These are phyloP conservation scores for Botryotinia narcissicola DNA, from an alignment of 2,329 filamentous ascomycete genomes.

Conservation along the genomic window DNA sequence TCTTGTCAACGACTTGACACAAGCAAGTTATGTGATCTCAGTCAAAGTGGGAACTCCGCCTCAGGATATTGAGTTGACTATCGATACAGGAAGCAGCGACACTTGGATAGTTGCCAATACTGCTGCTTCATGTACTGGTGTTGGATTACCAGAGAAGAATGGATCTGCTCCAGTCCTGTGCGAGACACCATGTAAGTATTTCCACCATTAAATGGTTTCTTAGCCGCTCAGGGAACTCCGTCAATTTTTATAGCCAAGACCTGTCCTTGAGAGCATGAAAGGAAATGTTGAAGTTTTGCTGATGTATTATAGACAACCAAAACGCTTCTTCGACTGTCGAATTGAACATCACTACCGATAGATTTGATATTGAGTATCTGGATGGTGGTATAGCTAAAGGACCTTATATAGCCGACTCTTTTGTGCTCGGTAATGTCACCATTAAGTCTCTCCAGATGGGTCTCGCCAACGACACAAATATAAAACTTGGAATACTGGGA, in stretches of 20 bases:
- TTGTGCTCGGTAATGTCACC: conserved; percentile 45
- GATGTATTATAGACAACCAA: neutral
- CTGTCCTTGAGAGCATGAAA: too few relatives aligned
- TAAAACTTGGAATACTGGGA: conserved; percentile 55
- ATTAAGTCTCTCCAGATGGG: conserved; percentile 54
- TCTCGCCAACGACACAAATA: conserved; percentile 48
- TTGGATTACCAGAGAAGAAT: conserved; percentile 30
- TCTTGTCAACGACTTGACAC: conserved; percentile 51
- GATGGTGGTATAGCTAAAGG: conserved; percentile 51
- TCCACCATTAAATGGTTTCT: neutral
- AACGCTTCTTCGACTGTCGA: neutral
- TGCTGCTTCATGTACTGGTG: conserved; percentile 30
- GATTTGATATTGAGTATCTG: conserved; percentile 58
- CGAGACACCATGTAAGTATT: conserved; percentile 46
- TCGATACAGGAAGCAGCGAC: conserved; percentile 63
- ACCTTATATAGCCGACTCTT: conserved; percentile 47
- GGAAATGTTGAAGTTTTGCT: neutral
- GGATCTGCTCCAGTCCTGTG: conserved; percentile 19
- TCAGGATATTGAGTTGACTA: conserved; percentile 52
- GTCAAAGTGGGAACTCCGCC: conserved; percentile 56
- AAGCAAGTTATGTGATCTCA: conserved; percentile 47
- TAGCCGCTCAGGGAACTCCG: neutral
- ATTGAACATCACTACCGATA: neutral
- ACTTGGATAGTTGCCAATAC: conserved; percentile 51
- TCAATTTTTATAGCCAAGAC: neutral